Evolutionary conservation across 805 yeast species (phyloP).

Genomic region (Candida multigemmis): DNA sequence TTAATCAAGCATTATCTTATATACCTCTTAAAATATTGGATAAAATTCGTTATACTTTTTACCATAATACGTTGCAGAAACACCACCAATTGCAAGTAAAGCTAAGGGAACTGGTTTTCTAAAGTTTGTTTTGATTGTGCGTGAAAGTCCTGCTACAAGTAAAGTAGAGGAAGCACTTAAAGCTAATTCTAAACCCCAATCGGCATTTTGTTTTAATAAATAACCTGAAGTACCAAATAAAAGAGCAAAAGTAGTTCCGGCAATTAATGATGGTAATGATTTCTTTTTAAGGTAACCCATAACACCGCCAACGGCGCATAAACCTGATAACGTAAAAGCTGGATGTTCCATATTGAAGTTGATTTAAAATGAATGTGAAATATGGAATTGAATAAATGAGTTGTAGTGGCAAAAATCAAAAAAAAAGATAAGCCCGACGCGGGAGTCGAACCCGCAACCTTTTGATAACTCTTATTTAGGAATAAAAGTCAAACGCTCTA

Average conservation of each 20-base stretch:
- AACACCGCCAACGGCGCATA: conserved; percentile 61
- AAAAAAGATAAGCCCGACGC: no score
- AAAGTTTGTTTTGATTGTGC: conserved; percentile 53
- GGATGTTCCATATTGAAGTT: conserved; percentile 56
- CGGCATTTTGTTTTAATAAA: conserved; percentile 60
- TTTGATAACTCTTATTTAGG: no score
- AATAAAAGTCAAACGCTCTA: no score
- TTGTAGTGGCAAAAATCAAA: no score
- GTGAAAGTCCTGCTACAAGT: conserved; percentile 61
- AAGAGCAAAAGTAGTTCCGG: conserved; percentile 57
- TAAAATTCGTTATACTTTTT: conserved; percentile 72
- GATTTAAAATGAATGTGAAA: conserved; percentile 1
- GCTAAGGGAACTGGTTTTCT: conserved; percentile 69
- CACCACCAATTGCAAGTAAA: conserved; percentile 53
- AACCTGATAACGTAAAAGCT: conserved; percentile 60
- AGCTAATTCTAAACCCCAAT: conserved; percentile 76
- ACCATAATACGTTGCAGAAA: conserved; percentile 60
- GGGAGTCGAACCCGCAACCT: no score
- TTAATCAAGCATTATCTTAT: no score
- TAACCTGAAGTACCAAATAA: conserved; percentile 68
- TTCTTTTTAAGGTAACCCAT: conserved; percentile 61
- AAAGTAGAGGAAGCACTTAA: conserved; percentile 61
- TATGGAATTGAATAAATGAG: neutral
- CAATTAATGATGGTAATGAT: conserved; percentile 72
- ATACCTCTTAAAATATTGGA: conserved; percentile 12